Percentiles rank a stretch among this genome's conserved stretches.
phyloP scores from a whole-genome alignment of 257 asterid genomes.

The Ligustrum vulgare region DNA sequence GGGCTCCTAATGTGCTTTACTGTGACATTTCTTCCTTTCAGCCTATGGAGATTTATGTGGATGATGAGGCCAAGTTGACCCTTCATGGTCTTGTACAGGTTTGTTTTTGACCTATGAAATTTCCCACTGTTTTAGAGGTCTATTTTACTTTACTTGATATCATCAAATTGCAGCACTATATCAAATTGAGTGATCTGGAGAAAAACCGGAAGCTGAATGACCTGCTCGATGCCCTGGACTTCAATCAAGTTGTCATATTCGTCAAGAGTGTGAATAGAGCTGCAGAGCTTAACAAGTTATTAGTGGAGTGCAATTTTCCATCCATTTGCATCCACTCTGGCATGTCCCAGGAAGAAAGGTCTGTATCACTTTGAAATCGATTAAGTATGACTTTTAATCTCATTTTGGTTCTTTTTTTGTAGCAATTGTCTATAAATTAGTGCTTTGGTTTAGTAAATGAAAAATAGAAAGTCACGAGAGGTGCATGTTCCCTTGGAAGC shows the following conservation, averaged over 20 bases:
- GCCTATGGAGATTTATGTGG: conserved; percentile 99
- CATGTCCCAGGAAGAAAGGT: conserved; percentile 98
- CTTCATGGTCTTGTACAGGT: conserved; percentile 99
- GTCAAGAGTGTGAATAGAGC: conserved; percentile 92
- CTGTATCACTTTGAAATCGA: neutral
- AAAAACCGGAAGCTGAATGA: conserved; percentile 89
- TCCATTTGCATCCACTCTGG: conserved; percentile 96
- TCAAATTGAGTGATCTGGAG: conserved; percentile 88
- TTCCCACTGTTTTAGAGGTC: neutral
- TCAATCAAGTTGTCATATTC: conserved; percentile 89
- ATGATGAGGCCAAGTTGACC: conserved; percentile 91
- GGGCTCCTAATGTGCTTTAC: conserved; percentile 62
- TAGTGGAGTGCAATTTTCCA: conserved; percentile 88
- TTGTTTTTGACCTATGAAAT: conserved; percentile 9
- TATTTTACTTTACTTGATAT: neutral
- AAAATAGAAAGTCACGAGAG: neutral
- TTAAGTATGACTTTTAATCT: neutral
- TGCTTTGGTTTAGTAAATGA: neutral
- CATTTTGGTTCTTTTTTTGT: neutral
- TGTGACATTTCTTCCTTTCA: conserved; percentile 78
- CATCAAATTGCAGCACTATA: conserved; percentile 64
- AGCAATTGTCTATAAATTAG: neutral
- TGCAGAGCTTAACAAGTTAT: conserved; percentile 90
- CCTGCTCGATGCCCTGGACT: conserved; percentile 89
- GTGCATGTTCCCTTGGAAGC: neutral